These are phyloP conservation scores for Ruellia speciosa DNA, from an alignment of 305 asterid genomes.

Conservation along the genomic window DNA sequence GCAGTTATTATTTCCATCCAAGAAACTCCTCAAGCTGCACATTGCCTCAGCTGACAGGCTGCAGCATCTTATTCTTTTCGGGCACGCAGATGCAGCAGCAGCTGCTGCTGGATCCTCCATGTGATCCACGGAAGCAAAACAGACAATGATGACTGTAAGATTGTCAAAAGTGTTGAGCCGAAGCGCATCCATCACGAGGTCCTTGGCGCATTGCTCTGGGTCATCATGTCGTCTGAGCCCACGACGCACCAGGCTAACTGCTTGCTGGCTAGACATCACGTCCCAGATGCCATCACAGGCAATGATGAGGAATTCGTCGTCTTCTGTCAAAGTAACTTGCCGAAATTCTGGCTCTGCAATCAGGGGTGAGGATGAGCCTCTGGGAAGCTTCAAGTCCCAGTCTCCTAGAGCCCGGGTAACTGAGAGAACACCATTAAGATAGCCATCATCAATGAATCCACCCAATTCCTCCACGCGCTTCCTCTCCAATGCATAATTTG, in stretches of 20 bases:
- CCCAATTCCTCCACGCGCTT: conserved; percentile 64
- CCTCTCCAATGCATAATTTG: conserved; percentile 39
- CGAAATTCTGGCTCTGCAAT: conserved; percentile 69
- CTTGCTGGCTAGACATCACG: conserved; percentile 68
- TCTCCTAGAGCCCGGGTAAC: conserved; percentile 76
- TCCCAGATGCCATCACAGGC: conserved; percentile 90
- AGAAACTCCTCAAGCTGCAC: conserved; percentile 47
- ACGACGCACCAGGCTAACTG: conserved; percentile 58
- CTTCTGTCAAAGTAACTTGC: conserved; percentile 49
- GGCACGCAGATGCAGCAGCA: conserved; percentile 18
- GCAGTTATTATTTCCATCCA: conserved; percentile 33
- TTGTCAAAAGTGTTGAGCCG: conserved; percentile 56
- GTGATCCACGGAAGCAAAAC: conserved; percentile 44
- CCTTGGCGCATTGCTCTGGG: conserved; percentile 77
- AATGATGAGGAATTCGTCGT: conserved; percentile 68
- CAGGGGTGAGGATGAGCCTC: conserved; percentile 63
- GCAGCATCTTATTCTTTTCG: conserved; percentile 42
- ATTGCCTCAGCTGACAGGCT: conserved; percentile 52
- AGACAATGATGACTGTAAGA: conserved; percentile 55
- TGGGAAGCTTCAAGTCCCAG: conserved; percentile 82
- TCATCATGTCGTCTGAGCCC: conserved; percentile 61
- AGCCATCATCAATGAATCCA: conserved; percentile 65
- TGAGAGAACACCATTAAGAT: conserved; percentile 63
- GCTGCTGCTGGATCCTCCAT: conserved; percentile 6
- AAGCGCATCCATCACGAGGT: conserved; percentile 73